Evolutionary conservation across 768 basidiomycete species (phyloP), one percentile per base, ranked within the genome.

Genomic region (Leccinum obscurum): DNA sequence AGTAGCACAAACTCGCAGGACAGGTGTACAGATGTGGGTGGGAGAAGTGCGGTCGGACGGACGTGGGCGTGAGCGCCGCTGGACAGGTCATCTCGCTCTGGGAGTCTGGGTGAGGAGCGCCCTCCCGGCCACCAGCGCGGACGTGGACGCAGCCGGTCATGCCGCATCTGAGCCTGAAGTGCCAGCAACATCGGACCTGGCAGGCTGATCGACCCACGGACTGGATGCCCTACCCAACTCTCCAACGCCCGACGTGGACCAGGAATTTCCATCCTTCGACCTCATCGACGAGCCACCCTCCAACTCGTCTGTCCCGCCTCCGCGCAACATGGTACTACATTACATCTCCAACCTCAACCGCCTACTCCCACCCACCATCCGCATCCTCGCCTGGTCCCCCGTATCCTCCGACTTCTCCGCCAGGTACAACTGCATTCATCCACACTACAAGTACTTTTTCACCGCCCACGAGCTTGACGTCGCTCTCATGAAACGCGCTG

Each of bases 391-490:
- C 8, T 99, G 96, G 95, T 93, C 96, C 10, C 93, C 95, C 20
- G 88, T 98, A 32, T 73, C 84, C 3, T 73, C 82, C 8, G 71
- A 72, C 35, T 98, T 98, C 75, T 94, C 95, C 22, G 89, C 95
- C 8, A 88, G 97, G 4, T 95, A 90, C 76, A 88, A 87, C 11
- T 98, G 96, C 77, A 80, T 76, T 55, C 87, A 84, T 67, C 81
- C 97, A 37, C 96, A 99, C 72, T 98, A 99, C 85, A 98, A 96
- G 70, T 99, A 98, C 77, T 96, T 98, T 75, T 98, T 99, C 80
- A 83, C 86, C 35, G 75, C 85, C 0, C 75, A 79, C 34, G 75
- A 75, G 32, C 85, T 98, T 56, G 85, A 95, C 73, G 71, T 95
- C 30, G 68, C 76, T 2, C 80, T 78, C 51, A 98, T 98, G 95